Conservation (phyloP, 805 yeast species). For the Candida silvicultrix region DNA sequence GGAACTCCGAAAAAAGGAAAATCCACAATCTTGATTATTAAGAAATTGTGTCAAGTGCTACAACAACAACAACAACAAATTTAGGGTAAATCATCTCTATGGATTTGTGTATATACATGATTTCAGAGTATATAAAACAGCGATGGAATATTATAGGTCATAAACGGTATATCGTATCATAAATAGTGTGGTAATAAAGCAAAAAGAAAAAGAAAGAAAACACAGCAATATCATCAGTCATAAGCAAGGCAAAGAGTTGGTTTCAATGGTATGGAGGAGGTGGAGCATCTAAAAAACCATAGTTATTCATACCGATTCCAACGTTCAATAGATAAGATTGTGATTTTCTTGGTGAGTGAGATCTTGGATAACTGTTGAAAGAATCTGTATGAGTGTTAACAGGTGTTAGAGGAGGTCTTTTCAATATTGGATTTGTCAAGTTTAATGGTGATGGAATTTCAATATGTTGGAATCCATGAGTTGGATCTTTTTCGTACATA, state of each 20-base stretch:
- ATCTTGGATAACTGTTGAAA: neutral
- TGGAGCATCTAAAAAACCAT: conserved; percentile 2
- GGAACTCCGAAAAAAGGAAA: no score
- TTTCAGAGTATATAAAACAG: no score
- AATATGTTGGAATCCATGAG: neutral
- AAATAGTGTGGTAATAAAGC: neutral
- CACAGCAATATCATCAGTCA: neutral
- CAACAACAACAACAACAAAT: no score
- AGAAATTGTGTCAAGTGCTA: no score
- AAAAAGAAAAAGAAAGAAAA: neutral
- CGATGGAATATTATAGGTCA: no score
- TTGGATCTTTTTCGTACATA: neutral
- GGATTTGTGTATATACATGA: no score
- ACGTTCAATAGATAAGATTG: conserved; percentile 16
- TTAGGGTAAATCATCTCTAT: no score
- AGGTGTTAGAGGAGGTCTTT: conserved; percentile 10
- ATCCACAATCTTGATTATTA: no score
- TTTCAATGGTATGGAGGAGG: conserved; percentile 11
- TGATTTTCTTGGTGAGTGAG: conserved; percentile 20
- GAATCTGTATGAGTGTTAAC: conserved; percentile 10
- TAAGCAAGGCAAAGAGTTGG: neutral
- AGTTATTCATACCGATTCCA: conserved; percentile 14
- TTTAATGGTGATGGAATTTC: neutral
- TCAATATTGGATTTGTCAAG: neutral
- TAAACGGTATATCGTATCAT: no score